Evolutionary conservation across 371 early-diverging fungal species (phyloP), one percentile per base, ranked within the genome.

Genomic region (Chytridiales sp.): DNA sequence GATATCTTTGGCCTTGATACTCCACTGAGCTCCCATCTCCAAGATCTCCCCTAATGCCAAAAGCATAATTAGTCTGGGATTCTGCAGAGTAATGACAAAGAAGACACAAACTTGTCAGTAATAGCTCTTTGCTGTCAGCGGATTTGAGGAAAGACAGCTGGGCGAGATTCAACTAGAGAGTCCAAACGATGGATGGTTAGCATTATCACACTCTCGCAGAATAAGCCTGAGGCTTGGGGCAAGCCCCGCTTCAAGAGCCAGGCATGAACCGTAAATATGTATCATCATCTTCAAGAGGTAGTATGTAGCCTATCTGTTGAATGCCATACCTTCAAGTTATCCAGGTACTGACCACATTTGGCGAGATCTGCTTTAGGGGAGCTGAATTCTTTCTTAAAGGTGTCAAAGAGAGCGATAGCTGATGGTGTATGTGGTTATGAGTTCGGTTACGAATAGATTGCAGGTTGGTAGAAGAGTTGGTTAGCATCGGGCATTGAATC

Each of bases 11-110:
- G 79, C 80, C 47, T 88, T 87, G 50, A 95, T 83, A 64, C 89
- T 88, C 76, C 85, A 87, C 55, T 88, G 87, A 13, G 95, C 96
- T 17, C 95, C 98, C 49, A 87, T 79, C 76, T 97, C 98, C 40
- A 95, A 80, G 36, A 93, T 81, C 39, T 94, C 91, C 52, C 94
- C 90, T 92, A 19, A 39, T 35, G 40, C 8, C 38, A 26, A 24
- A 47, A 43, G 17, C 31, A 38, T 46, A 22, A 39, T 13, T 31
- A 1, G 19, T 19, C 5, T 11, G 43, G 44, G 3, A 1, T 21
- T 34, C 15, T 15, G 13, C 15, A 39, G n/a, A 29, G 8, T 19
- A 24, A 34, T 8, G 24, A 43, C 29, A 39, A 9, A 36, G n/a
- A 31, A 4, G 13, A 21, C 44, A 68, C 86, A 71, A 80, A 91